A percentile compares a stretch with the other conserved stretches of the same genome.
These are phyloP conservation scores for Sporisorium exsertum DNA, from an alignment of 1,284 basidiomycete genomes.

Conservation along the genomic window DNA sequence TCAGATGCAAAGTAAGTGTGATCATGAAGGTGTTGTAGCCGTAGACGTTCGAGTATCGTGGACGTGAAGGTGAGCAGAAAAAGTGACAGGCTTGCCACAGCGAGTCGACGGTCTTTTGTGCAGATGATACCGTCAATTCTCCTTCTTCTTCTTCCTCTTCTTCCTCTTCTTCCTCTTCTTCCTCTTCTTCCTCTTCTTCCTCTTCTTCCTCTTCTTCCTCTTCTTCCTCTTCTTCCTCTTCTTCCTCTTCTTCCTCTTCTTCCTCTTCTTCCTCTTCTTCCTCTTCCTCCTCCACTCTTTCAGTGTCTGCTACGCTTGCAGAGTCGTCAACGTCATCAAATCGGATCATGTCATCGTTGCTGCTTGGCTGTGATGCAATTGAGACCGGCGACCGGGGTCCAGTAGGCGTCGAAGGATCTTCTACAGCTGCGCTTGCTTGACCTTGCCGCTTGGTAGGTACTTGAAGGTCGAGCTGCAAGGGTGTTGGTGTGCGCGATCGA, in stretches of 20 bases:
- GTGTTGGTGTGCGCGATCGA: constrained; percentile 4
- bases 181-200: constrained; percentile 22
- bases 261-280: constrained; percentile 20
- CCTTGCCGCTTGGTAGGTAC: not conserved
- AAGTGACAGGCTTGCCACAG: constrained; percentile 33
- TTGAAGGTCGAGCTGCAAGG: not conserved
- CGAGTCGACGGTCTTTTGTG: constrained; percentile 30
- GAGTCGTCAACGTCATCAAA: constrained; percentile 1
- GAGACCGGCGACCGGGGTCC: not conserved
- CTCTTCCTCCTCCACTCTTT: no score
- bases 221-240: constrained; percentile 18
- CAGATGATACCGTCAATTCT: constrained; percentile 9
- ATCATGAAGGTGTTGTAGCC: constrained; percentile 49
- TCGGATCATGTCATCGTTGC: not conserved
- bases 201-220: constrained; percentile 18
- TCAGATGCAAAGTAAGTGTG: constrained; percentile 22
- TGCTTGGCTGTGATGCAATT: not conserved
- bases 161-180: constrained; percentile 7
- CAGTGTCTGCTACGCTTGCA: not conserved
- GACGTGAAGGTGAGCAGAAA: constrained; percentile 24
- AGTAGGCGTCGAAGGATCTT: not conserved
- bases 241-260: constrained; percentile 19
- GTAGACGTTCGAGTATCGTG: constrained; percentile 30
- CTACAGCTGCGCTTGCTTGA: not conserved
- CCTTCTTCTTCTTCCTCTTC: constrained; percentile 21